Evolutionary conservation across 192 early-diverging fungal species (phyloP).

Genomic region (Podila epicladia): DNA sequence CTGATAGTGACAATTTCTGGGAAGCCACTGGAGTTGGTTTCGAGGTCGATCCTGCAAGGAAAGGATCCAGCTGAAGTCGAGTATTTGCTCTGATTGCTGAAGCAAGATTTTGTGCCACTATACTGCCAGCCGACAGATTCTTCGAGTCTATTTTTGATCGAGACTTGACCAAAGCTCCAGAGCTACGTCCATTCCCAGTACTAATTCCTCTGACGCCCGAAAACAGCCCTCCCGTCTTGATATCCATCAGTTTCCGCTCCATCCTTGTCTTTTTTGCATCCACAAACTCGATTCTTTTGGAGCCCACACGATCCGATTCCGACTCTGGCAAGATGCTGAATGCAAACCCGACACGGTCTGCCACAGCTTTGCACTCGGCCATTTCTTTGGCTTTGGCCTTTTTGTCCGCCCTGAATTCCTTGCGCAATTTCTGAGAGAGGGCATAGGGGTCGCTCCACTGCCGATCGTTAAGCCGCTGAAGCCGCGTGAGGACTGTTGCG

Average conservation of each 20-base stretch:
- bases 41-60: neutral
- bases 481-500: conserved; percentile 59
- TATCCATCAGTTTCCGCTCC: conserved; percentile 21
- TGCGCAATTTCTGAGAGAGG: conserved; percentile 74
- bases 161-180: neutral
- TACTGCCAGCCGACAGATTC: neutral
- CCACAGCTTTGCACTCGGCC: conserved; percentile 30
- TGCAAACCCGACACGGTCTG: conserved; percentile 36
- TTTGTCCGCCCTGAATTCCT: conserved; percentile 66
- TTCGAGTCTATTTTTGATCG: neutral
- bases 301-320: conserved; percentile 17
- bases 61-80: conserved; percentile 28
- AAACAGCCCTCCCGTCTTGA: conserved; percentile 32
- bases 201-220: neutral
- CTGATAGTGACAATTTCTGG: neutral
- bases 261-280: conserved; percentile 9
- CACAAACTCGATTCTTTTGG: conserved; percentile 21
- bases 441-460: conserved; percentile 86
- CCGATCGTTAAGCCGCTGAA: conserved; percentile 73
- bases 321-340: conserved; percentile 35
- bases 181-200: neutral
- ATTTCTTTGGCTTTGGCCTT: conserved; percentile 11
- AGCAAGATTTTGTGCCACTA: conserved; percentile 7
- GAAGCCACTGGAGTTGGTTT: neutral
- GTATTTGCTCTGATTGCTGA: conserved; percentile 26